These are phyloP conservation scores for Eimeria maxima DNA, from an alignment of 169 alveolate species.

Conservation along the genomic window DNA sequence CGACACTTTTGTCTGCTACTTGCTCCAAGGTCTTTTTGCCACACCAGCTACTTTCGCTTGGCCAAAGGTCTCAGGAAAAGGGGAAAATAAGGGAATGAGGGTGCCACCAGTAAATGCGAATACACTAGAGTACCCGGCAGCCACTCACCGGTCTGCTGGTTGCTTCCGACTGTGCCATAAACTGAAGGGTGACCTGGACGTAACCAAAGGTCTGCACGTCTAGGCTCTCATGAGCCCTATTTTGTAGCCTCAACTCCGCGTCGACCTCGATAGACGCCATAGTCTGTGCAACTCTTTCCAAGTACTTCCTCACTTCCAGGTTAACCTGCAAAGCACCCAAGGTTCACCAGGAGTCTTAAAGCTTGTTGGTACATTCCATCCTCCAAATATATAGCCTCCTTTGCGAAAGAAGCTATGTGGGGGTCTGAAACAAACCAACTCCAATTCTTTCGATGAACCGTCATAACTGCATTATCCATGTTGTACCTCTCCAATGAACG, in stretches of 20 bases:
- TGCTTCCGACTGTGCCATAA: slow-evolving; percentile 95
- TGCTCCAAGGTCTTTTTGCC: not conserved
- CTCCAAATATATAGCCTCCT: not conserved
- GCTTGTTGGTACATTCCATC: not conserved
- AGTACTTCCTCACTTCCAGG: slow-evolving; percentile 90
- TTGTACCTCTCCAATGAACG: slow-evolving; percentile 93
- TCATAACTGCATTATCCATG: not conserved
- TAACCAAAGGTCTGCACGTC: slow-evolving; percentile 89
- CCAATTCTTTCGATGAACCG: not conserved
- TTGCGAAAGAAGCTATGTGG: not conserved
- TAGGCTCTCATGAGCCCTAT: slow-evolving; percentile 80
- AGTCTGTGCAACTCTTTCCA: slow-evolving; percentile 91
- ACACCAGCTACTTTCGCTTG: not conserved
- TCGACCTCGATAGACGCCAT: slow-evolving; percentile 90
- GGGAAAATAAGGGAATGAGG: too few species aligned
- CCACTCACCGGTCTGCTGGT: slow-evolving; percentile 90
- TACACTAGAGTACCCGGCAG: not conserved
- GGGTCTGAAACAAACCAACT: not conserved
- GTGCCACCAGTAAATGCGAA: not conserved
- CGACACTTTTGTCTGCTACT: not conserved
- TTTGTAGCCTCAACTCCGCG: slow-evolving; percentile 91
- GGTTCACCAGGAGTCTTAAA: not conserved
- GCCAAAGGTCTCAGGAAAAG: not conserved
- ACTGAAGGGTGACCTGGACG: slow-evolving; percentile 94
- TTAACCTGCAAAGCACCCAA: slow-evolving; percentile 82